A percentile compares a stretch with the other conserved stretches of the same genome.
These are phyloP conservation scores for Fraxinus platypoda DNA, from an alignment of 305 asterid genomes.

Conservation along the genomic window DNA sequence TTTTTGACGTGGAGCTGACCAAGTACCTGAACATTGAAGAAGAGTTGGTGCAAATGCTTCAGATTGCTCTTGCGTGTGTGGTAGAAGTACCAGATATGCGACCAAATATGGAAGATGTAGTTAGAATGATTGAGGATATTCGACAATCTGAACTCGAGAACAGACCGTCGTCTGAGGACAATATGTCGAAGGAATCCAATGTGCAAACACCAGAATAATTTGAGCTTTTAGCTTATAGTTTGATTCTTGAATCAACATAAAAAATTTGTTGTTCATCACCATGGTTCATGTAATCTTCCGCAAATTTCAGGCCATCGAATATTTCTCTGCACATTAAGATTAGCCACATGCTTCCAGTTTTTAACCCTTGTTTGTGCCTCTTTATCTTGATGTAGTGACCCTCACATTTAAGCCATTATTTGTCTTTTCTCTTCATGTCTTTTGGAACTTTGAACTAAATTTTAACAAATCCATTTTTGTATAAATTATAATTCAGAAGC, in stretches of 20 bases:
- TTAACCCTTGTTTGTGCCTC: background rate
- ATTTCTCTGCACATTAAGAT: background rate
- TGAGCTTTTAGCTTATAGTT: background rate
- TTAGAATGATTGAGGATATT: conserved; percentile 67
- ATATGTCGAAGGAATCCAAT: conserved; percentile 57
- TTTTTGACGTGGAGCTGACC: conserved; percentile 72
- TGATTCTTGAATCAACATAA: conserved; percentile 12
- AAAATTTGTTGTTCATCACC: background rate
- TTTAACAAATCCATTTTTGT: background rate
- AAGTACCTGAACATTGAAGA: conserved; percentile 65
- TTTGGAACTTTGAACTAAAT: background rate
- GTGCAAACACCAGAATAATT: conserved; percentile 48
- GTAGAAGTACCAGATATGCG: conserved; percentile 60
- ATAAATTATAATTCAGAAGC: background rate
- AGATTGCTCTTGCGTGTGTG: conserved; percentile 79
- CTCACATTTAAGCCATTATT: background rate
- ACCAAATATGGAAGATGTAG: conserved; percentile 74
- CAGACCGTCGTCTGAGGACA: conserved; percentile 74
- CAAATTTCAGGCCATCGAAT: background rate
- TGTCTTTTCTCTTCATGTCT: background rate
- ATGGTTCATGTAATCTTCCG: background rate
- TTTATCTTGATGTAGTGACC: background rate
- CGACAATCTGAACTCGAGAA: conserved; percentile 51
- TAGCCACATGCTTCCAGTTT: background rate
- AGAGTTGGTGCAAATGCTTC: conserved; percentile 97